These are phyloP conservation scores for Babesia divergens DNA, from an alignment of 169 alveolate genomes.

Conservation along the genomic window DNA sequence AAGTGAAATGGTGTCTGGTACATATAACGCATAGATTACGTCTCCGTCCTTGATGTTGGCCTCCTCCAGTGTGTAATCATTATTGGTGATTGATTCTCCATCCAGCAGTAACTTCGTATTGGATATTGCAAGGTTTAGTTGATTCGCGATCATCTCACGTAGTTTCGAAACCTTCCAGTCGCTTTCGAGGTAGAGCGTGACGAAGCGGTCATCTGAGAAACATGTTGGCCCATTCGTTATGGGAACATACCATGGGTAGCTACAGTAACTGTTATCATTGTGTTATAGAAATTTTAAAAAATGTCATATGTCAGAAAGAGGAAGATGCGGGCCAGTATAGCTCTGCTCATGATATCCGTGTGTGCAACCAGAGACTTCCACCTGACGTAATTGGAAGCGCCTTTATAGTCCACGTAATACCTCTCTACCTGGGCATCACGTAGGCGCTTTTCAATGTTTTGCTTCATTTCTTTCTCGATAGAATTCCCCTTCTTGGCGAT, in stretches of 20 bases:
- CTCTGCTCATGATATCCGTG: background rate
- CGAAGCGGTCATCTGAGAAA: slow-evolving; percentile 33
- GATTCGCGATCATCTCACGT: slow-evolving; percentile 10
- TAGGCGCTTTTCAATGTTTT: background rate
- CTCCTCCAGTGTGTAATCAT: slow-evolving; percentile 7
- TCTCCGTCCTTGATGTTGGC: slow-evolving; percentile 31
- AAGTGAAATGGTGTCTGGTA: no score
- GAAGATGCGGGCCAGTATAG: slow-evolving; percentile 11
- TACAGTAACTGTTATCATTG: slow-evolving; percentile 39
- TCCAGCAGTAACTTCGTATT: slow-evolving; percentile 22
- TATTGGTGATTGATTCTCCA: slow-evolving; percentile 11
- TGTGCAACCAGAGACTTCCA: slow-evolving; percentile 27
- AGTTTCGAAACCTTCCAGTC: slow-evolving; percentile 48
- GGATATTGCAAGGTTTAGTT: slow-evolving; percentile 28
- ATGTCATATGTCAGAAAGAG: slow-evolving; percentile 15
- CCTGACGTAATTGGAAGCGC: slow-evolving; percentile 8
- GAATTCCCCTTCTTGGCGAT: background rate
- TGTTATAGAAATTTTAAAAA: background rate
- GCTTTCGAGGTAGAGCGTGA: slow-evolving; percentile 47
- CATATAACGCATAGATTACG: slow-evolving; percentile 12
- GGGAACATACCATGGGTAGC: slow-evolving; percentile 34
- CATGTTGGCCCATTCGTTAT: background rate
- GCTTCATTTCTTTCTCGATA: background rate
- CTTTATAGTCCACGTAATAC: background rate
- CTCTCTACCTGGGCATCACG: background rate